These are phyloP conservation scores for Paramecium octaurelia DNA, from an alignment of 73 alveolate species.

Conservation along the genomic window DNA sequence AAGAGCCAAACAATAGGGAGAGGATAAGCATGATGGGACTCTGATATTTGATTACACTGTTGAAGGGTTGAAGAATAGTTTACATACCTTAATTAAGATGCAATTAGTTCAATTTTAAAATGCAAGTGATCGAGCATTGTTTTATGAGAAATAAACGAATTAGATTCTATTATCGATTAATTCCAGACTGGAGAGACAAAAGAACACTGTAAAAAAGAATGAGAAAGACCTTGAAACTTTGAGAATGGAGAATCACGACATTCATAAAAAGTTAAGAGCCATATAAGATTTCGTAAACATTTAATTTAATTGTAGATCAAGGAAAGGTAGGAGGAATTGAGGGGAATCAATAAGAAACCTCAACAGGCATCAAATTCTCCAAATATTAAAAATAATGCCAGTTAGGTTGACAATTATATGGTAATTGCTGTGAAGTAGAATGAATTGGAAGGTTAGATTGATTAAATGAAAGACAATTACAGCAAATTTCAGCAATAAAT, in stretches of 20 bases:
- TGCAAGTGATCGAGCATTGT: constrained; percentile 33
- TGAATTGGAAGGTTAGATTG: constrained; percentile 22
- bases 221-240: constrained; percentile 14
- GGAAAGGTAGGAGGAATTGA: constrained; percentile 25
- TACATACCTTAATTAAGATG: constrained; percentile 42
- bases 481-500: background rate
- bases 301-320: background rate
- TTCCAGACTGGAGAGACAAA: background rate
- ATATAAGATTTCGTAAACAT: background rate
- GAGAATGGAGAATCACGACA: constrained; percentile 46
- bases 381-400: background rate
- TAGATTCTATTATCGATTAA: background rate
- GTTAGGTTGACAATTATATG: constrained; percentile 23
- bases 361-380: background rate
- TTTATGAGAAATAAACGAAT: constrained; percentile 41
- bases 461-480: constrained; percentile 7
- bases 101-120: background rate
- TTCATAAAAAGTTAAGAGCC: constrained; percentile 8
- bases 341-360: background rate
- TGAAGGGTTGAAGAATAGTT: constrained; percentile 34
- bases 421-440: background rate
- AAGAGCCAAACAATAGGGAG: constrained; percentile 14
- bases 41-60: constrained; percentile 39
- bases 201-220: background rate
- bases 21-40: background rate